phyloP scores from a whole-genome alignment of 2,329 filamentous ascomycete species.

The Talaromyces sp. region DNA sequence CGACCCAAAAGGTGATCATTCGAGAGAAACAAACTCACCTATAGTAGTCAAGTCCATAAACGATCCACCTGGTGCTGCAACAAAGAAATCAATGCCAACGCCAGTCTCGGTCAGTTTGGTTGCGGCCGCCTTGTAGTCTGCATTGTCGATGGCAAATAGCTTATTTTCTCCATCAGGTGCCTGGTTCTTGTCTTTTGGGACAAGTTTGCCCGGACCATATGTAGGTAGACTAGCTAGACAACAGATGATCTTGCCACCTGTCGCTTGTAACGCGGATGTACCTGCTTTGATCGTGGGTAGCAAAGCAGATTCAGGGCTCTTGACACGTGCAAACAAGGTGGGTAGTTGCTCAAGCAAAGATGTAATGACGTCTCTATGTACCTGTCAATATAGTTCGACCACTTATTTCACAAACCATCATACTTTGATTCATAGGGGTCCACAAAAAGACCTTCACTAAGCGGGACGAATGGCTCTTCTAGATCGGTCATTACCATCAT shows the following conservation, averaged over 20 bases:
- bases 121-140: slow-evolving; percentile 78
- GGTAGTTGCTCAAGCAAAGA: slow-evolving; percentile 82
- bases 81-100: slow-evolving; percentile 88
- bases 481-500: slow-evolving; percentile 99
- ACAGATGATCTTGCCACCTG: slow-evolving; percentile 88
- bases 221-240: slow-evolving; percentile 84
- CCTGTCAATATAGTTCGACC: neutral
- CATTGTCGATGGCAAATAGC: slow-evolving; percentile 84
- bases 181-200: slow-evolving; percentile 80
- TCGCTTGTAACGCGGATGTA: slow-evolving; percentile 75
- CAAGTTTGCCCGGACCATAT: slow-evolving; percentile 81
- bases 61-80: slow-evolving; percentile 82
- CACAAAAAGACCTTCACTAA: slow-evolving; percentile 89
- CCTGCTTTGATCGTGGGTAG: slow-evolving; percentile 80
- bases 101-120: slow-evolving; percentile 84
- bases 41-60: slow-evolving; percentile 93
- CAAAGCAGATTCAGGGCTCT: slow-evolving; percentile 85
- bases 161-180: slow-evolving; percentile 89
- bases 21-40: slow-evolving; percentile 48
- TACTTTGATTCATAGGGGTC: slow-evolving; percentile 85
- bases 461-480: slow-evolving; percentile 90
- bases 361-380: slow-evolving; percentile 65
- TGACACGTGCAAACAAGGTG: slow-evolving; percentile 78
- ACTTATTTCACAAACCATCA: slow-evolving; percentile 21
- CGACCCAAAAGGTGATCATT: neutral